Conservation (phyloP, 2,329 filamentous ascomycete species). For the Aureobasidium zeae region DNA sequence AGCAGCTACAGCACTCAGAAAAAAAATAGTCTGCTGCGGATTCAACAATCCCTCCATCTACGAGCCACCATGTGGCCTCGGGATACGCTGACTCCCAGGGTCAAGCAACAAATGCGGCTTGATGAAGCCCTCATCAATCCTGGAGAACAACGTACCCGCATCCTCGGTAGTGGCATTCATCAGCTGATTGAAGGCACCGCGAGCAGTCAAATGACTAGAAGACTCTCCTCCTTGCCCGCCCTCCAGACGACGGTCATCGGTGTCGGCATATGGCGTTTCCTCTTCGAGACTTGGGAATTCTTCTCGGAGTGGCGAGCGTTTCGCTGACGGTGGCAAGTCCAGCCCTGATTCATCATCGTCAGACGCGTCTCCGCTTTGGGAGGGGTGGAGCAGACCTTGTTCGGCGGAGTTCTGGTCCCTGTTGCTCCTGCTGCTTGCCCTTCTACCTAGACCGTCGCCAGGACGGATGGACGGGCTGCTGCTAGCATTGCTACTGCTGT, state of each 20-base stretch:
- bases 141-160: constrained; percentile 79
- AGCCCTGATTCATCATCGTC: constrained; percentile 48
- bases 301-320: constrained; percentile 31
- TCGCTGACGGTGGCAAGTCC: constrained; percentile 50
- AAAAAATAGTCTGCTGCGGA: too few species aligned
- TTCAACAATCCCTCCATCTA: constrained; percentile 6
- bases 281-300: constrained; percentile 20
- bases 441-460: constrained; percentile 39
- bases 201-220: constrained; percentile 50
- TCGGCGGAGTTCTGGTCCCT: constrained; percentile 38
- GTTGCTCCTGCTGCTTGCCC: constrained; percentile 41
- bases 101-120: constrained; percentile 85
- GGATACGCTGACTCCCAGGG: constrained; percentile 31
- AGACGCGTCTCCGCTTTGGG: constrained; percentile 33
- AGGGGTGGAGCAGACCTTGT: constrained; percentile 46
- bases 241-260: constrained; percentile 13
- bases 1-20: too few species aligned
- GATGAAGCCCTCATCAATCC: constrained; percentile 91
- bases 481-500: constrained; percentile 49
- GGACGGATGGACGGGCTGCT: constrained; percentile 40
- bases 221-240: constrained; percentile 19
- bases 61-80: constrained; percentile 11
- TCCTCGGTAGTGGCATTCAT: constrained; percentile 72
- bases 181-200: constrained; percentile 68
- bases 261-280: constrained; percentile 11